These are phyloP conservation scores for Coelastrella sp. DNA, from an alignment of 139 green algal genomes.

Conservation along the genomic window DNA sequence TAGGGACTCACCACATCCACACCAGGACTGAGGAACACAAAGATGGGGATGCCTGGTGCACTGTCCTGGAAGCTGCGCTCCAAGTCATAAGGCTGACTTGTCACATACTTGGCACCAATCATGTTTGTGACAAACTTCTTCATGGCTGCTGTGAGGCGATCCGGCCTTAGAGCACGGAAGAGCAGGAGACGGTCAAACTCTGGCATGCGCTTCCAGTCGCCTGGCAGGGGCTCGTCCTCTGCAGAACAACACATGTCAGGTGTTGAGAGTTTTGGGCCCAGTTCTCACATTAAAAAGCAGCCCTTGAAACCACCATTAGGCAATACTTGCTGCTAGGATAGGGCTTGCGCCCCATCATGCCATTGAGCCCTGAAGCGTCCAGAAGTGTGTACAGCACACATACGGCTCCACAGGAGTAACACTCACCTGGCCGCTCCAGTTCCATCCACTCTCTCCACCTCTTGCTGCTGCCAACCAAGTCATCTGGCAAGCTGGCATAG, in stretches of 20 bases:
- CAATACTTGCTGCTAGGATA: too few species aligned
- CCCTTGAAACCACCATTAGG: too few species aligned
- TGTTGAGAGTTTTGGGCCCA: too few species aligned
- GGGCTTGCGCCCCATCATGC: background rate
- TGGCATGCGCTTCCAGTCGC: constrained; percentile 94
- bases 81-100: constrained; percentile 84
- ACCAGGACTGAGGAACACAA: constrained; percentile 93
- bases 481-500: constrained; percentile 85
- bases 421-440: constrained; percentile 76
- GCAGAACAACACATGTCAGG: too few species aligned
- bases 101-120: constrained; percentile 82
- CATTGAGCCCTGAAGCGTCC: background rate
- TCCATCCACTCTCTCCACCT: constrained; percentile 95
- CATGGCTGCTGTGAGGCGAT: constrained; percentile 90
- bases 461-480: constrained; percentile 88
- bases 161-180: constrained; percentile 87
- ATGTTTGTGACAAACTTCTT: constrained; percentile 83
- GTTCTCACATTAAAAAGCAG: too few species aligned
- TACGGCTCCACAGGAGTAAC: background rate
- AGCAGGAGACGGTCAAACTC: constrained; percentile 89
- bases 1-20: constrained; percentile 61
- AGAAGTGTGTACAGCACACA: background rate
- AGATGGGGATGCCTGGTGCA: constrained; percentile 82
- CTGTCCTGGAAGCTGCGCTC: constrained; percentile 79
- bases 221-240: constrained; percentile 91